phyloP scores from a whole-genome alignment of 352 stramenopile genomes.

The Phytophthora foliorum region DNA sequence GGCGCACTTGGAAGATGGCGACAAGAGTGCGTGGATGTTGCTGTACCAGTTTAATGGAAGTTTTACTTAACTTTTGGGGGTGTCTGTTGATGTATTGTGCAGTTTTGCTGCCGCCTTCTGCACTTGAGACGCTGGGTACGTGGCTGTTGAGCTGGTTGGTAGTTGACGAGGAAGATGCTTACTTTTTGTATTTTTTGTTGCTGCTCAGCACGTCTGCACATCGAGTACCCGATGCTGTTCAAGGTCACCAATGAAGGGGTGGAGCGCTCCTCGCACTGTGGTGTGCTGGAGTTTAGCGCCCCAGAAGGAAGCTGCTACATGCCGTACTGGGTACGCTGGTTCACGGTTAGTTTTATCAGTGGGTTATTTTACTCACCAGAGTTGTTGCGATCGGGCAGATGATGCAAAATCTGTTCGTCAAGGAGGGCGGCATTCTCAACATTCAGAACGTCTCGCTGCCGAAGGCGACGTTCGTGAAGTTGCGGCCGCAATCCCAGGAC shows the following conservation, averaged over 20 bases:
- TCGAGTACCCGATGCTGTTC: conserved; percentile 99
- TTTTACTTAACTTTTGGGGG: conserved; percentile 11
- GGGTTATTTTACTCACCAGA: background rate
- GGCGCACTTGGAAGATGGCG: conserved; percentile 88
- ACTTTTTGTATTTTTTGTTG: conserved; percentile 16
- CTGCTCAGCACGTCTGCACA: conserved; percentile 87
- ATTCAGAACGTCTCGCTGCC: conserved; percentile 97
- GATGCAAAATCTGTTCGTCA: conserved; percentile 99
- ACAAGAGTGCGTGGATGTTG: conserved; percentile 75
- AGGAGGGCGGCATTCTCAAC: conserved; percentile 94
- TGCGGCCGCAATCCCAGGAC: conserved; percentile 98
- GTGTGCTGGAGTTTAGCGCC: conserved; percentile 99
- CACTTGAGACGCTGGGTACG: conserved; percentile 96
- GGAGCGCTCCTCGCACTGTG: conserved; percentile 96
- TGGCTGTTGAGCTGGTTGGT: background rate
- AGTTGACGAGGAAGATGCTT: background rate
- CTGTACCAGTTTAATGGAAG: background rate
- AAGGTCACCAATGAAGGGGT: conserved; percentile 92
- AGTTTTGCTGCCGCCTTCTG: conserved; percentile 97
- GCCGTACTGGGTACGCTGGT: conserved; percentile 96
- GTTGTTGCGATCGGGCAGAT: conserved; percentile 71
- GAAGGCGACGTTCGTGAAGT: conserved; percentile 99
- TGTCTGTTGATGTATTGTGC: background rate
- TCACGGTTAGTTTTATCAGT: background rate
- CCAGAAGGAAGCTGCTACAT: conserved; percentile 99